Evolutionary conservation across 148 eudicot genomes (phyloP), one percentile per base, ranked within the genome.

Genomic region (Linanthus parryae): DNA sequence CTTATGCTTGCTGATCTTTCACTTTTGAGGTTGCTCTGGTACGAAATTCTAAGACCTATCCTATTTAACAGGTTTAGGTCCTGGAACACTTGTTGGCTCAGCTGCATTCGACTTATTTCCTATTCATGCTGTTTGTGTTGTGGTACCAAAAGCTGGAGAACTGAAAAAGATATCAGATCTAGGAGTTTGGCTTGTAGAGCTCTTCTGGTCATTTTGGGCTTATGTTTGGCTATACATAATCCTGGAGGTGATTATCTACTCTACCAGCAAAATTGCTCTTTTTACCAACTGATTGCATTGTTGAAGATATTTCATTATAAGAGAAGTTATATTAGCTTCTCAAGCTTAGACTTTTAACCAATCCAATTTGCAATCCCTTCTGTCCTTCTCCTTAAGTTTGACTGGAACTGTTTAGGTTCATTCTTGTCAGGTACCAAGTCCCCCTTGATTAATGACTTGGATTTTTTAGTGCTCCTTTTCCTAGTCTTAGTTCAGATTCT

Each of bases 171-270:
- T 90, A 62, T 83, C 97, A 26, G 95, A 90, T 68, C 7, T 90
- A 31, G 97, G 97, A 57, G 95, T 90, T 30, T 90, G 97, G 97
- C 71, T 90, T 25, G 92, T 90, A 20, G 97, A 80, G 71, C 82
- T 90, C 56, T 74, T 80, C 76, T 90, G 97, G 95, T 90, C 97
- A 41, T 90, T 90, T 65, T 90, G 97, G 97, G 95, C 97, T 48
- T 90, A 85, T 61, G 48, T 85, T 48, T 85, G 97, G 95, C 76
- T 90, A 9, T 90, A 90, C 54, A 82, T 85, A 49, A 85, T 90
- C 28, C 31, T 90, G 34, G 66, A 85, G 97, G 97, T 90, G 53
- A 58, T 55, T 5, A 43, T 37, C 49, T n/a, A n/a, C n/a, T n/a
- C n/a, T n/a, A n/a, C n/a, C n/a, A n/a, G n/a, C n/a, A n/a, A n/a